Evolutionary conservation across 2,329 filamentous ascomycete species (phyloP), one percentile per base, ranked within the genome.

Genomic region (Monosporascus sp.): DNA sequence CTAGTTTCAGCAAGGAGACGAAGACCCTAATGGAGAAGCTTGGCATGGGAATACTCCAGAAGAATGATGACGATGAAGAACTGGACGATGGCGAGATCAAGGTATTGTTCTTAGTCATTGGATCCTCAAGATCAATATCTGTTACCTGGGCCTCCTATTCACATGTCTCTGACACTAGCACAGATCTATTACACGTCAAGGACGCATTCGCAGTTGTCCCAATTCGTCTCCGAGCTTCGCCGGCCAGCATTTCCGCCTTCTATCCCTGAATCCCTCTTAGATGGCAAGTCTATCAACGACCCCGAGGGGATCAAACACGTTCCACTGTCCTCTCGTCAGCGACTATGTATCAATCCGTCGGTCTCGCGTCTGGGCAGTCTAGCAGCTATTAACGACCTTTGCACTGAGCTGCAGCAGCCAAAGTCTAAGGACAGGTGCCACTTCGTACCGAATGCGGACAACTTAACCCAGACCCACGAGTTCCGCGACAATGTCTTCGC

Each of bases 361-460:
- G 93, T 99, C 2, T 79, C 81, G 24, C 83, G 82, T 14, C 81
- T 97, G 2, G 80, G 81, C 43, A 82, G 83, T 0, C 76, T 87
- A 1, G 86, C 88, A 0, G 90, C 91, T 6, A 96, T 99, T 72
- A 99, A 97, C 65, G 94, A 99, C 67, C 82, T 87, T 14, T 99
- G 94, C 64, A 77, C 93, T 7, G 94, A 99, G 64, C 75, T 99
- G 24, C 94, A 99, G 66, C 87, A 96, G 67, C 75, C 88, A 0
- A 80, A 81, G 52, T 73, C 83, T 1, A 76, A 81, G 52, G 80
- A 86, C 14, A 85, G 85, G 60, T 99, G 94, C 66, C 73, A 82
- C 0, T 96, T 85, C 65, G 75, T 96, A 16, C 91, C 91, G 0
- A 87, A 79, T n/a, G 86, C 90, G 52, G 88, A 94, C 2, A 87